Evolutionary conservation across 306 rosid genomes (phyloP), one percentile per base, ranked within the genome.

Genomic region (Lagenaria siceraria): DNA sequence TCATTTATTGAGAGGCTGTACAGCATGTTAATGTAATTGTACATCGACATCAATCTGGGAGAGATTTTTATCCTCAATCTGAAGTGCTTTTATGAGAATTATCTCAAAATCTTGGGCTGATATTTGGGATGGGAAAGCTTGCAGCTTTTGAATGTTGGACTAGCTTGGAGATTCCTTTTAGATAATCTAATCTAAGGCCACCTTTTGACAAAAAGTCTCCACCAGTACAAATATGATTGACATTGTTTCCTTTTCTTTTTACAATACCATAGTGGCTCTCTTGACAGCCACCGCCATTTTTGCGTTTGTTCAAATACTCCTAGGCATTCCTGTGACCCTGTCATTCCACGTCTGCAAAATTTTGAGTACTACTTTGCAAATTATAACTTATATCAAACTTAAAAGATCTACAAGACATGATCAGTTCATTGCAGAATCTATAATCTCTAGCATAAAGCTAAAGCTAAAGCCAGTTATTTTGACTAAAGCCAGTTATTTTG

Each of bases 91-190:
- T 42, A 7, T 36, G 25, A 64, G 48, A 21, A 42, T 22, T 21
- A 40, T 68, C 54, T 38, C 54, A 42, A 68, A 68, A 54, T 42
- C 54, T 35, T 35, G 25, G 18, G 46, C 19, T 40, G 33, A 38
- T 38, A 21, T 66, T 38, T 66, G 53, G 74, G 31, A 38, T 21
- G 74, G 12, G 52, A 66, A n/a, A 64, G 72, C 48, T 19, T 64
- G 72, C 72, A 64, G 72, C 72, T 64, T 35, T 64, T 64, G 72
- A 64, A 40, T 64, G 7, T 64, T 35, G 72, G 74, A 66, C 31
- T 33, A 66, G 52, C n/a, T 40, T 10, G 74, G 53, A 40, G 74
- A 66, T 66, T 66, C 74, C 74, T 66, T 66, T 38, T 66, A 40
- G 74, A 66, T 38, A 38, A 66, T 12, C 19, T 38, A 38, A 66